Evolutionary conservation across 208 protist genomes (phyloP), one percentile per base, ranked within the genome.

Genomic region (Endotrypanum monterogeii): DNA sequence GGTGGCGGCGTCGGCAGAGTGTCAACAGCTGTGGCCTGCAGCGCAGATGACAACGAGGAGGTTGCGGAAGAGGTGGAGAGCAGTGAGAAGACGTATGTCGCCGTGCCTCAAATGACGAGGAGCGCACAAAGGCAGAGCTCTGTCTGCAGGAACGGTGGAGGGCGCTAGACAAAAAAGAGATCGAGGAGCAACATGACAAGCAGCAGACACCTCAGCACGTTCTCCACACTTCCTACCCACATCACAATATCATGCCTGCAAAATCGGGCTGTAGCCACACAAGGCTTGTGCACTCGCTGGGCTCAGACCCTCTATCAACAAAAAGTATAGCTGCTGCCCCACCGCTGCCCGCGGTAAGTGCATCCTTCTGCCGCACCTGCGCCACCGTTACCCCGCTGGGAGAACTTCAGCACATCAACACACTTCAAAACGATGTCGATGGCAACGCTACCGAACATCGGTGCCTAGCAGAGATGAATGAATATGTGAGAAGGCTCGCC

Each of bases 341-440:
- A 39, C 7, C 61, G 20, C 65, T 28, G 46, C 1, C 74, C 1
- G 6, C 58, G 6, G n/a, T 63, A 8, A 58, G 70, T 4, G 44
- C 70, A 11, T 79, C 51, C 11, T 79, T 80, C 30, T 80, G 70
- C 32, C 76, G 76, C 20, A 32, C 70, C n/a, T 2, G 41, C 9
- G 76, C 71, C 46, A 72, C 76, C 41, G 52, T 76, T 41, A 80
- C 76, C 1, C 76, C 76, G 8, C 76, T 80, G 2, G 69, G 76
- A 6, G 76, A 75, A 23, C 76, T 80, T 18, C 63, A 68, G 16
- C 70, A 75, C 23, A 37, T 76, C 25, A 80, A 80, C 70, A 25
- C 63, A 9, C 44, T 80, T 25, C 76, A 80, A 58, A 76, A 39
- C 50, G 20, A 3, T 18, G 1, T 28, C 12, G 25, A 12, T 12